phyloP scores from a whole-genome alignment of 1,139 yeast genomes.

The Debaryomyces sp. region DNA sequence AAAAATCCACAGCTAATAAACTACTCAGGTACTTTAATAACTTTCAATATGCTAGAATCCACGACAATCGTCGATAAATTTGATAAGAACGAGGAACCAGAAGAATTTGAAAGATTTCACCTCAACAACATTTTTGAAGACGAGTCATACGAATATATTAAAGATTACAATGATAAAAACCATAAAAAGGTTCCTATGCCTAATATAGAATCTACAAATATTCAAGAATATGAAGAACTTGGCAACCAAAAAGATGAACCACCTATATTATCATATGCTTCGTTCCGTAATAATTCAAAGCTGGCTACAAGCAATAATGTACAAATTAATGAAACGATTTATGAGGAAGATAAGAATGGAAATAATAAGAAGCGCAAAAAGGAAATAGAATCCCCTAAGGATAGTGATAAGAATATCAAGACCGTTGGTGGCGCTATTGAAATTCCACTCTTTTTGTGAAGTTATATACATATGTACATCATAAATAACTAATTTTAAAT shows the following conservation, averaged over 20 bases:
- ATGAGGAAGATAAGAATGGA: constrained; percentile 9
- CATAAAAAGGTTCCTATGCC: neutral
- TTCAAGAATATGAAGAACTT: constrained; percentile 18
- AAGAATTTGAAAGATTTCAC: constrained; percentile 7
- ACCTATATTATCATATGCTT: constrained; percentile 21
- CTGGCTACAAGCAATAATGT: constrained; percentile 1
- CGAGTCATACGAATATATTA: constrained; percentile 25
- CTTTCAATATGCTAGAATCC: constrained; percentile 60
- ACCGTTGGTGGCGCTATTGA: constrained; percentile 45
- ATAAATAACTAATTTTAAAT: constrained; percentile 45
- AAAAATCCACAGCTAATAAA: constrained; percentile 30
- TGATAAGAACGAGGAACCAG: constrained; percentile 9
- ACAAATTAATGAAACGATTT: constrained; percentile 14
- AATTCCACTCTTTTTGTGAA: constrained; percentile 40
- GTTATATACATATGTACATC: constrained; percentile 5
- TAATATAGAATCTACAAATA: neutral
- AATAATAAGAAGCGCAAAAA: constrained; percentile 14
- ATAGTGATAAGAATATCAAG: constrained; percentile 13
- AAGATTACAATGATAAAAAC: constrained; percentile 14
- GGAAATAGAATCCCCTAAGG: constrained; percentile 15
- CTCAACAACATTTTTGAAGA: constrained; percentile 27
- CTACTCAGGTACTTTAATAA: constrained; percentile 64
- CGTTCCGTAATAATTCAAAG: constrained; percentile 14
- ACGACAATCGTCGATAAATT: constrained; percentile 19
- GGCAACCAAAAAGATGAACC: constrained; percentile 8